Evolutionary conservation across 441 rosid genomes (phyloP).

Genomic region (Gossypium schwendimanii): DNA sequence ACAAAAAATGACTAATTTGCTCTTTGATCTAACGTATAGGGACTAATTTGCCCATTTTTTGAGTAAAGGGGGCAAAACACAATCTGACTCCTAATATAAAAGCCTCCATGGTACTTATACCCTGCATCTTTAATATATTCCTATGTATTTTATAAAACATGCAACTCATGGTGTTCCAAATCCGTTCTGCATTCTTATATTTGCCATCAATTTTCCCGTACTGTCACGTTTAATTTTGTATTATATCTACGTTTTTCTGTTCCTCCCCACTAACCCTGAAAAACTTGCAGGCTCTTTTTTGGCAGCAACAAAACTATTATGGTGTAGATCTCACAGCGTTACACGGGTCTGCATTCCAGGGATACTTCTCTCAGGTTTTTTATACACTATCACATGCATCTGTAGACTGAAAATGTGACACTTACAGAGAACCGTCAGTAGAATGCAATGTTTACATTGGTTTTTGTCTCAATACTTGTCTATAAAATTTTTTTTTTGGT

Average conservation of each 20-base stretch:
- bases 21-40: too few species aligned
- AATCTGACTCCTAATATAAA: too few species aligned
- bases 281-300: slow-evolving; percentile 68
- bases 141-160: not conserved
- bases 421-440: not conserved
- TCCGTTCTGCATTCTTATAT: not conserved
- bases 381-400: not conserved
- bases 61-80: too few species aligned
- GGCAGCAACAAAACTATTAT: slow-evolving; percentile 88
- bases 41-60: too few species aligned
- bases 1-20: too few species aligned
- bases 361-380: slow-evolving; percentile 86
- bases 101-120: too few species aligned
- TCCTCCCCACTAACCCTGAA: not conserved
- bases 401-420: not conserved
- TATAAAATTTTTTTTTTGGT: slow-evolving; percentile 1
- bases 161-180: not conserved
- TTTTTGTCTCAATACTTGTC: not conserved
- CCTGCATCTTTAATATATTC: not conserved
- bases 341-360: slow-evolving; percentile 71
- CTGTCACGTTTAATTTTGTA: not conserved
- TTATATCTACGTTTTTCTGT: not conserved
- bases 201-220: not conserved
- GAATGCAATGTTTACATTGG: not conserved
- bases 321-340: slow-evolving; percentile 85